Evolutionary conservation across 2,329 filamentous ascomycete species (phyloP).

Genomic region (Calonectria fujianensis): DNA sequence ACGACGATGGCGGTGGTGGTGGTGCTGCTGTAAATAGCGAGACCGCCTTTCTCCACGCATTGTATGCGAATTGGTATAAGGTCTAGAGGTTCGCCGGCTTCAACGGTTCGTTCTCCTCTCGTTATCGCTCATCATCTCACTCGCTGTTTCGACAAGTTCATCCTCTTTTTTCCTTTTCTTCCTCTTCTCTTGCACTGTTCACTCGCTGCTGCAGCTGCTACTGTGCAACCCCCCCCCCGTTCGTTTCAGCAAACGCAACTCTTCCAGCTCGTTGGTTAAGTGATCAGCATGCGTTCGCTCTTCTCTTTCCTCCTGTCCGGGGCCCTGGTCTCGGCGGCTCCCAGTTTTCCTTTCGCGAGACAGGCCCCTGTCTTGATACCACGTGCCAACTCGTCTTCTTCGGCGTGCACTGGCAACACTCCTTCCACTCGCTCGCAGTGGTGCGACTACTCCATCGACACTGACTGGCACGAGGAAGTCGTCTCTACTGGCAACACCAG

Average conservation of each 20-base stretch:
- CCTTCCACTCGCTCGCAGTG: constrained; percentile 60
- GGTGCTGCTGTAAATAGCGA: constrained; percentile 5
- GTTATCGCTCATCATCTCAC: not conserved
- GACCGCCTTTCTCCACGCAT: constrained; percentile 2
- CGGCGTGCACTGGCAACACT: constrained; percentile 50
- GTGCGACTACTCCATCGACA: constrained; percentile 70
- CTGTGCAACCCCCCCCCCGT: not conserved
- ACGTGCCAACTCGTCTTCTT: constrained; percentile 26
- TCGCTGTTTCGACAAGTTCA: constrained; percentile 12
- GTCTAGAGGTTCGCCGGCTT: not conserved
- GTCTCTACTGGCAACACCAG: constrained; percentile 70
- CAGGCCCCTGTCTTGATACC: constrained; percentile 20
- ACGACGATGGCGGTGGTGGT: not conserved
- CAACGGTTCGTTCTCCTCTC: not conserved
- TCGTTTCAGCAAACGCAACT: constrained; percentile 8
- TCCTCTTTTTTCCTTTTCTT: not conserved
- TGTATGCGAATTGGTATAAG: constrained; percentile 4
- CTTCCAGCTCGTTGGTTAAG: not conserved
- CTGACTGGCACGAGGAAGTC: constrained; percentile 64
- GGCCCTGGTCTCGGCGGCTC: constrained; percentile 32
- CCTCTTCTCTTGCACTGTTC: not conserved
- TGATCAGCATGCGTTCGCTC: constrained; percentile 29
- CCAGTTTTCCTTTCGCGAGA: constrained; percentile 12
- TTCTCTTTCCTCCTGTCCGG: constrained; percentile 18
- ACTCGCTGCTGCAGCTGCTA: not conserved